A percentile compares a stretch with the other conserved stretches of the same genome.
Conservation (phyloP, 352 stramenopile species). For the Lagenidium giganteum region DNA sequence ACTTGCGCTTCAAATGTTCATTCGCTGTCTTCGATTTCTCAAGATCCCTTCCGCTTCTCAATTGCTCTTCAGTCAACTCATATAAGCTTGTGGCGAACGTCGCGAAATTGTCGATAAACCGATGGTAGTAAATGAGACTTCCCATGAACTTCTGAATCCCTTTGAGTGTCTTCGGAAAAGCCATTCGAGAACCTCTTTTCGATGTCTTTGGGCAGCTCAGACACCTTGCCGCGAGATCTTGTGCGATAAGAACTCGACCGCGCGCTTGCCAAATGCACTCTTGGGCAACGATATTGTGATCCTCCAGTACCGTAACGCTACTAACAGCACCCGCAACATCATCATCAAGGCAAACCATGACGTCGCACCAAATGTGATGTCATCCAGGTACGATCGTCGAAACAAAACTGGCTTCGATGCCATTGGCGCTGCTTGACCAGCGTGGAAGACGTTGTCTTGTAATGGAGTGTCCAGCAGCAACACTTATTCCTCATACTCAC, state of each 20-base stretch:
- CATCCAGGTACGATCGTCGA: constrained; percentile 10
- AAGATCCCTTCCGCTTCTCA: constrained; percentile 5
- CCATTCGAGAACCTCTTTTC: neutral
- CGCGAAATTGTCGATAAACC: constrained; percentile 18
- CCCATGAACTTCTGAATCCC: constrained; percentile 16
- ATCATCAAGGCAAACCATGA: neutral
- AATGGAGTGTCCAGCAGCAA: too few relatives aligned
- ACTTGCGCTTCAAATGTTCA: constrained; percentile 19
- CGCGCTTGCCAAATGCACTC: constrained; percentile 10
- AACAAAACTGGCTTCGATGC: constrained; percentile 1
- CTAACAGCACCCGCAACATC: constrained; percentile 5
- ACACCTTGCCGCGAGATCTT: constrained; percentile 5
- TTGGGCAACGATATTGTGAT: constrained; percentile 13
- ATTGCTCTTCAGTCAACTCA: constrained; percentile 13
- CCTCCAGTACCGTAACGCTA: constrained; percentile 14
- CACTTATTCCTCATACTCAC: too few relatives aligned
- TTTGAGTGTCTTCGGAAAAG: constrained; percentile 10
- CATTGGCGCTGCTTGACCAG: neutral
- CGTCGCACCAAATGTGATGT: constrained; percentile 2
- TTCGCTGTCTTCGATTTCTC: constrained; percentile 14
- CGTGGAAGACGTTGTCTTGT: constrained; percentile 17
- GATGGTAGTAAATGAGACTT: constrained; percentile 13
- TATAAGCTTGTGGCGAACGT: constrained; percentile 7
- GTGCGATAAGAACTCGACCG: constrained; percentile 15
- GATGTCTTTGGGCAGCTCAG: neutral